Conservation (phyloP, 1,139 yeast species). For the Geotrichum restrictum region DNA sequence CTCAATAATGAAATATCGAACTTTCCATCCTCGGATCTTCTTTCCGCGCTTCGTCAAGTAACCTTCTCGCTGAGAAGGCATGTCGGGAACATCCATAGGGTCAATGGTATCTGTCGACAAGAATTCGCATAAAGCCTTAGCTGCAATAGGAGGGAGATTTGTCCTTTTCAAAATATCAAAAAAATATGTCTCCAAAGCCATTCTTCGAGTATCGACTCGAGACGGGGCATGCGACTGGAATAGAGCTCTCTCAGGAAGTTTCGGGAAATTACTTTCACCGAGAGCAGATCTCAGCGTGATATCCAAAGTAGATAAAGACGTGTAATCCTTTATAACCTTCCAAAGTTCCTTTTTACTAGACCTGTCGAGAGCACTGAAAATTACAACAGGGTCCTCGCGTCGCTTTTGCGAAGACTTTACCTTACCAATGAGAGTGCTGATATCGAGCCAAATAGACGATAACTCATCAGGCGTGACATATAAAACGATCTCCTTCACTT, state of each 20-base stretch:
- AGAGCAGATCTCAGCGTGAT: conserved; percentile 48
- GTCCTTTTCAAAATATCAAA: conserved; percentile 52
- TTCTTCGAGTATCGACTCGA: conserved; percentile 60
- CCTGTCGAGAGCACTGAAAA: conserved; percentile 59
- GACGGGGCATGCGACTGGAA: conserved; percentile 60
- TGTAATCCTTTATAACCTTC: conserved; percentile 59
- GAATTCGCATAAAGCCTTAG: conserved; percentile 57
- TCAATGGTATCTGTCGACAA: conserved; percentile 66
- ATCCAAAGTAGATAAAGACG: conserved; percentile 56
- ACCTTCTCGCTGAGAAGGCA: conserved; percentile 64
- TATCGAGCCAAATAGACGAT: conserved; percentile 55
- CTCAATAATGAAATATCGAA: conserved; percentile 68
- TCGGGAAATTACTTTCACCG: conserved; percentile 51
- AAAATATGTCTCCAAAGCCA: conserved; percentile 58
- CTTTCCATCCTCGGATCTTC: conserved; percentile 67
- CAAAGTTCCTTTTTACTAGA: conserved; percentile 63
- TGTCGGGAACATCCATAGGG: conserved; percentile 56
- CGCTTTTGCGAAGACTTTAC: conserved; percentile 32
- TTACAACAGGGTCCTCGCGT: conserved; percentile 55
- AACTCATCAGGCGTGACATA: conserved; percentile 67
- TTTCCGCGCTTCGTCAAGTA: conserved; percentile 60
- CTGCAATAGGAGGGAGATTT: conserved; percentile 51
- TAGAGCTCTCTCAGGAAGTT: conserved; percentile 55
- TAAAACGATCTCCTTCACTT: conserved; percentile 30
- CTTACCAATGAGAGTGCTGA: conserved; percentile 51